Evolutionary conservation across 129 eudicot species (phyloP).

Genomic region (Arctium lappa): DNA sequence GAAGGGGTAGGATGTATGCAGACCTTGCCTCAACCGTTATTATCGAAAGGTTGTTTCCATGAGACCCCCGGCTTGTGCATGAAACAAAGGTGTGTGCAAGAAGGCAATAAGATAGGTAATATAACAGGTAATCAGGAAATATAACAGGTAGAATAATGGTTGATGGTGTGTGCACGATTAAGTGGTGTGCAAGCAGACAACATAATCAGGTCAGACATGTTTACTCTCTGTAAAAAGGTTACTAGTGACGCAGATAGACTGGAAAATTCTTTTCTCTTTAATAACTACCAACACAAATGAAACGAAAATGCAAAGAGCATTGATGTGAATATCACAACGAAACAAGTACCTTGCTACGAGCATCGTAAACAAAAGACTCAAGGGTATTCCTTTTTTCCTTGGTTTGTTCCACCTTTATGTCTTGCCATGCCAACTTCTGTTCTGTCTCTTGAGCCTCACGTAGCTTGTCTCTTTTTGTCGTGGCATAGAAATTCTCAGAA

Average conservation of each 20-base stretch:
- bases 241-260: background rate
- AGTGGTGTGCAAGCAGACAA: too few relatives aligned
- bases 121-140: too few relatives aligned
- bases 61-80: too few relatives aligned
- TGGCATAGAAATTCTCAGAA: constrained; percentile 35
- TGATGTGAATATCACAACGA: background rate
- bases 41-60: too few relatives aligned
- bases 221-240: too few relatives aligned
- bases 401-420: constrained; percentile 57
- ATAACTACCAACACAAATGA: background rate
- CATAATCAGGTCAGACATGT: too few relatives aligned
- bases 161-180: background rate
- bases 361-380: constrained; percentile 70
- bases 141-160: too few relatives aligned
- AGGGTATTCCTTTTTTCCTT: constrained; percentile 65
- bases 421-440: constrained; percentile 49
- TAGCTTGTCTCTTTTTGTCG: constrained; percentile 39
- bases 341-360: constrained; percentile 59
- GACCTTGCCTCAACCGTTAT: too few relatives aligned
- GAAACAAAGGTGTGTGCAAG: too few relatives aligned
- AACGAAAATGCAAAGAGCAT: background rate
- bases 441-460: constrained; percentile 57
- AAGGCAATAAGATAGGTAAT: too few relatives aligned
- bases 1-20: too few relatives aligned
- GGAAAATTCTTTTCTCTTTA: background rate